Base-by-base conservation (phyloP, 352 stramenopile genomes). In the Pythium aquatile region DNA sequence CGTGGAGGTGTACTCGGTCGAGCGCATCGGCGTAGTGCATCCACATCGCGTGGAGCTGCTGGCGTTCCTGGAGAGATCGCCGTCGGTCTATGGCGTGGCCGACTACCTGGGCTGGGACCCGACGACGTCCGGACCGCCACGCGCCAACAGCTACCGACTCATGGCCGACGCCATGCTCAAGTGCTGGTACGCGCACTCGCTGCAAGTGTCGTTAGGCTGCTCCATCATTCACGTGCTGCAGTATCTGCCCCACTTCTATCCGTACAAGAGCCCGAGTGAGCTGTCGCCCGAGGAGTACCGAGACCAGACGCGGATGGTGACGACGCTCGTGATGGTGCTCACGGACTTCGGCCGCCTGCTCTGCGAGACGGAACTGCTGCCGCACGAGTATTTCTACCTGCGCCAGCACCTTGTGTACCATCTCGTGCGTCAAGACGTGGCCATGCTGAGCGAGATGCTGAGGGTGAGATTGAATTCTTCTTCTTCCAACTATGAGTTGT, bases 341-440 rank as follows among this genome's bases (percentile, higher is more conserved):
- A 90, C 83, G 20, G 83, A 90, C 61, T 95, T 91, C 72, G 85
- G 87, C 55, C 77, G 66, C 30, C 68, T 97, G 29, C 74, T 74
- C 13, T 94, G 85, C 56, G 83, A 94, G 32, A 76, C 74, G 17
- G 83, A 97, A 24, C 75, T 97, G 46, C 76, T 97, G 44, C 87
- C 89, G 17, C 88, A 97, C 66, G 91, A 97, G 70, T 97, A 96
- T 56, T 87, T 85, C n/a, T 96, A 96, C 58, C 70, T 97, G 29
- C 82, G 79, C 5, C 81, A 96, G 64, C 85, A 96, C 57, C 73
- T 97, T 44, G 76, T 90, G 24, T 76, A 85, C 57, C 80, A 91
- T 14, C 71, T 97, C 49, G 74, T 84, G 20, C 86, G 85, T 20
- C 83, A 94, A 63, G 85, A 97, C 64, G 63, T 85, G 3, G 60